Evolutionary conservation across 495 filamentous ascomycete genomes (phyloP), one percentile per base, ranked within the genome.

Genomic region (Penicillium dipodomyicola): DNA sequence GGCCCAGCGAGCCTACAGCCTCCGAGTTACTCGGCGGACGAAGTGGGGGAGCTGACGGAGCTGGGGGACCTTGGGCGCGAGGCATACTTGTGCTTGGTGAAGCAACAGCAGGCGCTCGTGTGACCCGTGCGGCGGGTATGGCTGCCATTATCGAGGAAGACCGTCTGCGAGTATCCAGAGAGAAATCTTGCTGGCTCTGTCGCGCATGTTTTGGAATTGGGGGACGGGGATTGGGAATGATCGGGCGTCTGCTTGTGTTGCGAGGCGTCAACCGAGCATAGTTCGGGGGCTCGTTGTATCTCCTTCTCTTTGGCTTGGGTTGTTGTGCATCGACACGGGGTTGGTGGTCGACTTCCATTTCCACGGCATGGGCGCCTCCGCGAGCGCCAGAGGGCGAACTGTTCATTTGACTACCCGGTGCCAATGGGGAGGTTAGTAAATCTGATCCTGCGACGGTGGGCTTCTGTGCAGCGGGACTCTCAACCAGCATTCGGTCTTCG

Each of bases 211-310:
- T 79, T 14, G 75, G 64, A 46, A 78, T 60, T 2, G 67, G 62
- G 14, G 72, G 69, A 14, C 65, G 65, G 20, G 60, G 71, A 39
- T 74, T 70, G 9, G 67, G 64, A 41, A 80, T 78, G 2, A 67
- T 52, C 6, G 75, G 74, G 27, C 69, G 67, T 59, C 64, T 67
- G 47, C 68, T 74, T 41, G 67, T 70, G 41, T 61, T 71, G 23
- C 74, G 74, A 41, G 54, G 58, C n/a, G 72, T 64, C 49, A 67
- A 69, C 47, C 69, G 75, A 40, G 79, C 79, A 58, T 63, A 82
- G 49, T 80, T 71, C 3, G 79, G 79, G 22, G 76, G 72, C 46
- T 78, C 76, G 23, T 73, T 68, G 60, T 72, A 78, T 39, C 76
- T 69, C 57, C 69, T 70, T 54, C 68, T 67, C 46, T 74, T 74